These are phyloP conservation scores for Pythium rishiriense DNA, from an alignment of 352 stramenopile genomes.

Conservation along the genomic window DNA sequence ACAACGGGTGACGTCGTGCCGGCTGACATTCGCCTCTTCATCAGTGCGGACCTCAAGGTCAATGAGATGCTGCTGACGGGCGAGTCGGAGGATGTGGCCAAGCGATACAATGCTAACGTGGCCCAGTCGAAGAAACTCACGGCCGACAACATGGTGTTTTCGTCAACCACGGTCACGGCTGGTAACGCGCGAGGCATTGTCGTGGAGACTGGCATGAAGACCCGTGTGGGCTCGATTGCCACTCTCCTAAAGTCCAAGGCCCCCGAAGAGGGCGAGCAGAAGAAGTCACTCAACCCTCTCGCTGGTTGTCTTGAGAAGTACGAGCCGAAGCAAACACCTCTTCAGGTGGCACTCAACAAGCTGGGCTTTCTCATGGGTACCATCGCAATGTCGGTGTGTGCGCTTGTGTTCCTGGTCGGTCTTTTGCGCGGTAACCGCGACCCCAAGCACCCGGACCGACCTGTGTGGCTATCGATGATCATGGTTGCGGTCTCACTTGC, in stretches of 20 bases:
- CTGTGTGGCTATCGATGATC: constrained; percentile 91
- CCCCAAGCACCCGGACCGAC: constrained; percentile 64
- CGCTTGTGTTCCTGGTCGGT: constrained; percentile 91
- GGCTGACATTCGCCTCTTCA: constrained; percentile 87
- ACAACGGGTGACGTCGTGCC: constrained; percentile 93
- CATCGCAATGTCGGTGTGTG: constrained; percentile 77
- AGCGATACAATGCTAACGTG: constrained; percentile 47
- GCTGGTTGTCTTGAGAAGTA: constrained; percentile 55
- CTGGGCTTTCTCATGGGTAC: constrained; percentile 91
- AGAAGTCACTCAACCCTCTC: constrained; percentile 57
- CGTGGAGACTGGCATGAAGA: constrained; percentile 76
- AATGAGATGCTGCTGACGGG: constrained; percentile 96
- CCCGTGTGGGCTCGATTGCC: constrained; percentile 69
- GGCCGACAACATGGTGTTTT: constrained; percentile 93
- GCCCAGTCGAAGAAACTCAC: constrained; percentile 51
- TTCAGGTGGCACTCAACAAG: constrained; percentile 93
- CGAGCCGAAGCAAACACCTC: constrained; percentile 79
- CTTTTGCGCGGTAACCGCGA: constrained; percentile 55
- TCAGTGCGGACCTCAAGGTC: constrained; percentile 83
- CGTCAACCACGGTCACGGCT: constrained; percentile 81
- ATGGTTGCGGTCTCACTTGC: constrained; percentile 92
- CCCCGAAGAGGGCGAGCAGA: constrained; percentile 16
- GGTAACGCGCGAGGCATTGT: constrained; percentile 73
- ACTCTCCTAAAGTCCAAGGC: constrained; percentile 53
- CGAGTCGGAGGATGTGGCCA: constrained; percentile 84